Evolutionary conservation across 1,284 basidiomycete genomes (phyloP), one percentile per base, ranked within the genome.

Genomic region (Ceratobasidium sp.): DNA sequence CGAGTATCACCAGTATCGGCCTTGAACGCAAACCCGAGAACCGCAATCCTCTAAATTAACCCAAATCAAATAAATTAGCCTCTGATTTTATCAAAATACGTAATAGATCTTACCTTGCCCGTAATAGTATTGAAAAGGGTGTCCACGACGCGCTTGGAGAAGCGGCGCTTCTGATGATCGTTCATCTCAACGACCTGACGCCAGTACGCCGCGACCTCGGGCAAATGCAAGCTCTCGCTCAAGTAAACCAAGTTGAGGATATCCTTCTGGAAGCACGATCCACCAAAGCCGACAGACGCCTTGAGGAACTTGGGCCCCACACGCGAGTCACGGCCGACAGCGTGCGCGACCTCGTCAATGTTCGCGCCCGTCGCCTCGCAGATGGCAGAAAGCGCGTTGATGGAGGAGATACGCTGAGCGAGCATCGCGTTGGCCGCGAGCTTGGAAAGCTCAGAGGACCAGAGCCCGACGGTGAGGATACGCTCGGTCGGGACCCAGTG

Each of bases 311-410:
- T 97, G 80, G 95, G 89, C 3, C 98, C 98, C 75, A 99, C 89
- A 78, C 97, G 95, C 29, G 90, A 88, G 84, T 99, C 98, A 79
- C 91, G 92, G 41, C 97, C 97, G 81, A 98, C 93, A 14, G 97
- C 97, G 81, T 94, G 89, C 1, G 97, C 92, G 77, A 99, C 97
- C 85, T 99, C 97, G 84, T 98, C 96, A 75, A 99, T 96, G 87
- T 97, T 97, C 75, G 98, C 98, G 66, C 97, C 98, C 5, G 98
- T 99, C n/a, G 96, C 96, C 84, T 99, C 97, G 83, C 97, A 99
- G 82, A 99, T 98, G 71, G 97, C 97, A 29, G 96, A 97, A 51
- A 99, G 92, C 15, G 97, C 95, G 83, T 99, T 99, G 86, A 99
- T 89, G 74, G 96, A 98, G 8, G 97, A 99, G 84, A 99, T 99